A percentile compares a stretch with the other conserved stretches of the same genome.
These are phyloP conservation scores for Fusarium mundagurra DNA, from an alignment of 2,329 filamentous ascomycete genomes.

Conservation along the genomic window DNA sequence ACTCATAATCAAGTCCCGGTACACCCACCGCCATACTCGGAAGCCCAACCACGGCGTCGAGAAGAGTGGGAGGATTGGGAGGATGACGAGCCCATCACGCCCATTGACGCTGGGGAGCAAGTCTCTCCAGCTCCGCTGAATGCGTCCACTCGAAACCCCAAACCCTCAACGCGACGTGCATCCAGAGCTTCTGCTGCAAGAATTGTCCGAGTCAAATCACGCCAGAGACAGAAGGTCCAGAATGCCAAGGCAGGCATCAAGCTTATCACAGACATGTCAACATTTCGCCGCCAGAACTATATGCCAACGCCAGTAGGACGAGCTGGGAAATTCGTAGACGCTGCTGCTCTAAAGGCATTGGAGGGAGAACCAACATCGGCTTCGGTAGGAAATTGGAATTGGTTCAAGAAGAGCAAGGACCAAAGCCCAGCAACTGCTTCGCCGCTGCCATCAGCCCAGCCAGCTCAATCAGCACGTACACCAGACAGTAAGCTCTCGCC, in stretches of 20 bases:
- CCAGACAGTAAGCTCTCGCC: conserved; percentile 67
- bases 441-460: conserved; percentile 39
- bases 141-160: conserved; percentile 20
- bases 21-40: conserved; percentile 26
- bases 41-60: conserved; percentile 33
- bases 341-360: conserved; percentile 67
- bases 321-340: conserved; percentile 63
- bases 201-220: conserved; percentile 63
- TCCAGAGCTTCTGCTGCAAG: conserved; percentile 53
- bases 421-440: conserved; percentile 43
- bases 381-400: conserved; percentile 67
- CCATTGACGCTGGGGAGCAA: conserved; percentile 52
- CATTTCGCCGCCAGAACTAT: conserved; percentile 57
- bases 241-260: conserved; percentile 72
- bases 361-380: conserved; percentile 65
- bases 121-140: conserved; percentile 39
- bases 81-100: conserved; percentile 57
- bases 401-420: conserved; percentile 58
- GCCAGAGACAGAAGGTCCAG: conserved; percentile 68
- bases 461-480: conserved; percentile 38
- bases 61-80: conserved; percentile 67
- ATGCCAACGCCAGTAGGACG: conserved; percentile 45
- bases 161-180: conserved; percentile 35
- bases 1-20: conserved; percentile 18
- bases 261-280: conserved; percentile 75